Evolutionary conservation across 768 basidiomycete species (phyloP).

Genomic region (Leccinum pellstonianum): DNA sequence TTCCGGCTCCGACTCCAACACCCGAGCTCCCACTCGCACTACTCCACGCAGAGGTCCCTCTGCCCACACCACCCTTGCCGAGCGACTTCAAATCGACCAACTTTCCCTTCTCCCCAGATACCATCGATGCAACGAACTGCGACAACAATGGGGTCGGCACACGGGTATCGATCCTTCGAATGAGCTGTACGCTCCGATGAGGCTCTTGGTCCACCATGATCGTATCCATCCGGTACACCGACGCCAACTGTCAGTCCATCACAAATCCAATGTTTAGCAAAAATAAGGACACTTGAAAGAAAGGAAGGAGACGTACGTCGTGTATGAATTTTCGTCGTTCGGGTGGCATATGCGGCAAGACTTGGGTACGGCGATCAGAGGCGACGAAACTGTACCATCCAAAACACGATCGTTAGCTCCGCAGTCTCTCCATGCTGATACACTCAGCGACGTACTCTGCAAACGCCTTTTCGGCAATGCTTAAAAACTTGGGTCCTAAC

Average conservation of each 20-base stretch:
- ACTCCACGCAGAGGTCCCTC: constrained; percentile 1
- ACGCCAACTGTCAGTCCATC: constrained; percentile 54
- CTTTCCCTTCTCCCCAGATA: constrained; percentile 49
- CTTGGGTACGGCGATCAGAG: constrained; percentile 65
- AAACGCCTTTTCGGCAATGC: constrained; percentile 77
- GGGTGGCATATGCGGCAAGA: constrained; percentile 78
- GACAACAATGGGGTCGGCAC: constrained; percentile 74
- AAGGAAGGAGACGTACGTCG: constrained; percentile 45
- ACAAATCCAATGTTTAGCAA: neutral
- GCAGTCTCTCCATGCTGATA: too few relatives aligned
- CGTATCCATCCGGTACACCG: constrained; percentile 78
- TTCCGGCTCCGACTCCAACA: neutral
- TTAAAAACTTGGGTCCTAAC: constrained; percentile 57
- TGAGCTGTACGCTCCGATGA: constrained; percentile 77
- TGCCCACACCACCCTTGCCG: neutral
- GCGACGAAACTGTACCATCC: constrained; percentile 54
- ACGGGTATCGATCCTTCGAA: constrained; percentile 80
- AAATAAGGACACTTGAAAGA: neutral
- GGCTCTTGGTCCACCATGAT: constrained; percentile 93
- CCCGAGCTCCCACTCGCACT: neutral
- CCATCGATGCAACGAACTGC: constrained; percentile 32
- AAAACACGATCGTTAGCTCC: neutral
- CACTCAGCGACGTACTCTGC: constrained; percentile 53
- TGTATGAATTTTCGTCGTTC: constrained; percentile 83
- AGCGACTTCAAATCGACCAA: constrained; percentile 52